Conservation (phyloP, 495 filamentous ascomycete genomes). For the Talaromyces wortmannii region DNA sequence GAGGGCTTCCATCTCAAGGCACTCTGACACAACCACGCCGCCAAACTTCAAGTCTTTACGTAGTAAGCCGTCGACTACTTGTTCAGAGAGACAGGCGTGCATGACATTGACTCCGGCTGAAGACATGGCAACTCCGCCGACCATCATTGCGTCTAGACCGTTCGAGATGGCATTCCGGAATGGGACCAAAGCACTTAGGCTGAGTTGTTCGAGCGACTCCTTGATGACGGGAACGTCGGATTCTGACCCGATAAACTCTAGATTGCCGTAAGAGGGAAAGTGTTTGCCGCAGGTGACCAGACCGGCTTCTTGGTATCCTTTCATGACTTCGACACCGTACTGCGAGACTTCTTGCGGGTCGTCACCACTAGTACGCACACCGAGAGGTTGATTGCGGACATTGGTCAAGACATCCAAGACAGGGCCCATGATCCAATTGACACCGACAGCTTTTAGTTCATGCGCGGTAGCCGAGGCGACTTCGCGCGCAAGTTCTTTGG, state of each 20-base stretch:
- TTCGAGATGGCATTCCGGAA: slow-evolving; percentile 80
- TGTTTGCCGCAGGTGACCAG: slow-evolving; percentile 85
- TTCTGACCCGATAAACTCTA: slow-evolving; percentile 83
- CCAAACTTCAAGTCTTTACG: slow-evolving; percentile 77
- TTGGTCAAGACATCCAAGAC: slow-evolving; percentile 89
- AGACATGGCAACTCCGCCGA: slow-evolving; percentile 81
- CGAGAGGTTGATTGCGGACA: slow-evolving; percentile 76
- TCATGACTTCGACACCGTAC: slow-evolving; percentile 81
- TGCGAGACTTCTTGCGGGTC: slow-evolving; percentile 86
- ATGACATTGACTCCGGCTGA: slow-evolving; percentile 84
- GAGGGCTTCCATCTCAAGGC: slow-evolving; percentile 90
- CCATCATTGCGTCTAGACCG: slow-evolving; percentile 87
- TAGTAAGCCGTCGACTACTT: slow-evolving; percentile 79
- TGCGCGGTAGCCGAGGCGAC: slow-evolving; percentile 82
- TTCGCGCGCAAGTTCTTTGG: slow-evolving; percentile 67
- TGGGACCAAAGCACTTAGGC: slow-evolving; percentile 73
- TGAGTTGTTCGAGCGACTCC: slow-evolving; percentile 81
- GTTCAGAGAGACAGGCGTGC: slow-evolving; percentile 86
- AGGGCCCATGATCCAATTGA: slow-evolving; percentile 87
- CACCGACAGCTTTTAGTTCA: slow-evolving; percentile 76
- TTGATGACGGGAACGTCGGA: slow-evolving; percentile 88
- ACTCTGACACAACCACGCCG: slow-evolving; percentile 89
- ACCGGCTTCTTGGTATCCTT: slow-evolving; percentile 81
- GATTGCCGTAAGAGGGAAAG: slow-evolving; percentile 86
- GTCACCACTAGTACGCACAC: slow-evolving; percentile 76